Base-by-base conservation (phyloP, 495 filamentous ascomycete species). In the Xanthoparmelia taractica region DNA sequence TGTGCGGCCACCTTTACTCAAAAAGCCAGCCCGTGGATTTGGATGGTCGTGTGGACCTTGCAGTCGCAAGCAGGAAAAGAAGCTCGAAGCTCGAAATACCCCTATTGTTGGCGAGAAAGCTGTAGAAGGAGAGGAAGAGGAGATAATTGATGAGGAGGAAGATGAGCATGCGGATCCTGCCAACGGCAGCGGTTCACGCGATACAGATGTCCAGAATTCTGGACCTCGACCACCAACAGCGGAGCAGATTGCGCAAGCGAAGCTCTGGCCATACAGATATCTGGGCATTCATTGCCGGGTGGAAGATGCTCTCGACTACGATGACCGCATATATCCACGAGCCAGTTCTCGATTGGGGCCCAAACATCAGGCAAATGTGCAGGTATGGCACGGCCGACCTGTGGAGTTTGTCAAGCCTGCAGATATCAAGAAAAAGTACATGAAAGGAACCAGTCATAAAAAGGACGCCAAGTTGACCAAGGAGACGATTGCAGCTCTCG, bases 31-130 rank as follows among this genome's bases (percentile, higher is more conserved):
- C 54, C 87, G 94, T 73, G 94, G 94, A 45, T 99, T 99, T 77
- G 94, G 91, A 12, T 99, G 94, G 94, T 89, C 94, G 20, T 99
- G 94, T 74, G 94, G 89, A 31, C 87, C 94, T 61, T 99, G 94
- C 75, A 96, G 90, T 72, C 87, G 92, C 67, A 91, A 89, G 31
- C 92, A 96, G 67, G 95, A 97, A 75, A 85, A 88, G 59, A 95
- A 90, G 73, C 79, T 97, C 18, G 92, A 99, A 73, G 91, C 90
- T 55, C 86, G 92, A 45, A 88, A 96, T 72, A 96, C 92, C 4
- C 90, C 92, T 12, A 82, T 81, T 66, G 72, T 80, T 70, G 70
- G 77, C 65, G 76, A 84, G 75, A 67, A 67, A 59, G 77, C 75
- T 29, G 70, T 73, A 23, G 90, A 94, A 63, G 85, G 79, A 5